Evolutionary conservation across 208 protist species (phyloP).

Genomic region (Naegleria fowleri): DNA sequence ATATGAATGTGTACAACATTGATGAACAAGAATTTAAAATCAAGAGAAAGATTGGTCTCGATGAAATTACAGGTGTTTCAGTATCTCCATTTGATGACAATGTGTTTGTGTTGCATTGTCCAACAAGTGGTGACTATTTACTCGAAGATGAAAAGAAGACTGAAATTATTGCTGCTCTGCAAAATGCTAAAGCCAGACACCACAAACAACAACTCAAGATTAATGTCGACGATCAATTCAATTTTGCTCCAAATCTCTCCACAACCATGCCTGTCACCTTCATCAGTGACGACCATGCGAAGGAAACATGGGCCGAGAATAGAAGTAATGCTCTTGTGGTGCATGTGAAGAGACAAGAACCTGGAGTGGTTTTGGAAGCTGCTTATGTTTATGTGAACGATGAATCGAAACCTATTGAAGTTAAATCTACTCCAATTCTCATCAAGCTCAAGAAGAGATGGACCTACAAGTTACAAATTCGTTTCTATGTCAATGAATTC

Average conservation of each 20-base stretch:
- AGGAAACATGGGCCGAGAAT: not conserved
- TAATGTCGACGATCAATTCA: constrained; percentile 14
- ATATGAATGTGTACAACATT: not conserved
- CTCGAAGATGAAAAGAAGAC: constrained; percentile 17
- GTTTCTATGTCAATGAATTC: not conserved
- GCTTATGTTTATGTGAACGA: not conserved
- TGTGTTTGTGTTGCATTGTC: not conserved
- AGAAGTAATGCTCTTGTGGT: not conserved
- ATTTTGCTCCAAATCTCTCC: not conserved
- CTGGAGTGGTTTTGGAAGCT: not conserved
- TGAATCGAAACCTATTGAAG: not conserved
- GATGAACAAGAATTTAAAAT: constrained; percentile 12
- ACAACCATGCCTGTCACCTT: not conserved
- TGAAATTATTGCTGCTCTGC: not conserved
- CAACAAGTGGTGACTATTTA: not conserved
- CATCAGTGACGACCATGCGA: not conserved
- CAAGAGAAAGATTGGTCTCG: not conserved
- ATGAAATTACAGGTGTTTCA: not conserved
- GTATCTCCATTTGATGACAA: not conserved
- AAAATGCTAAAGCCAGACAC: not conserved
- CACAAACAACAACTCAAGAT: not conserved
- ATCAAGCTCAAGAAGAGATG: constrained; percentile 2
- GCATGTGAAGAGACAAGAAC: not conserved
- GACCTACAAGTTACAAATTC: constrained; percentile 8
- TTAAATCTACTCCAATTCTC: not conserved